These are phyloP conservation scores for Dothideomycetes sp. DNA, from an alignment of 2,329 filamentous ascomycete species.

Conservation along the genomic window DNA sequence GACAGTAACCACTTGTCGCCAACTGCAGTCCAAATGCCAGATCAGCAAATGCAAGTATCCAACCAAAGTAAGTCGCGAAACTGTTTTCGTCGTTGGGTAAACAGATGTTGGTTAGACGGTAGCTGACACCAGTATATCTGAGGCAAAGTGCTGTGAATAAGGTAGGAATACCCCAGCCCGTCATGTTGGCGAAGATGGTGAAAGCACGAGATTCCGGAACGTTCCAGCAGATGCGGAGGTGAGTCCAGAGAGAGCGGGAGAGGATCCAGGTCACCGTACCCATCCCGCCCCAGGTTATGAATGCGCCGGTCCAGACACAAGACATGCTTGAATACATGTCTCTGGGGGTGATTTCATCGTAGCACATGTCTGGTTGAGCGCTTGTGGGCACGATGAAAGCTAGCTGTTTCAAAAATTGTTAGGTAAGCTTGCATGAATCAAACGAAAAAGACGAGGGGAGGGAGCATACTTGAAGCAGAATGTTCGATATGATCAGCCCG, in stretches of 20 bases:
- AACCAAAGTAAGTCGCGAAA: constrained; percentile 30
- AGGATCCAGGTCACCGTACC: constrained; percentile 62
- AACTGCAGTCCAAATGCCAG: constrained; percentile 25
- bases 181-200: constrained; percentile 21
- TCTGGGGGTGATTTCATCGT: constrained; percentile 73
- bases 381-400: constrained; percentile 75
- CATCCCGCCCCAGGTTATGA: constrained; percentile 72
- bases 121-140: constrained; percentile 25
- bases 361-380: constrained; percentile 63
- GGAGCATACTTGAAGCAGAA: constrained; percentile 63
- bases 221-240: constrained; percentile 28
- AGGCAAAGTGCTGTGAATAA: constrained; percentile 22
- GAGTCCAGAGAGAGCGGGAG: constrained; percentile 27
- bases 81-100: constrained; percentile 27
- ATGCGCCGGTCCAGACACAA: constrained; percentile 70
- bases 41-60: constrained; percentile 27
- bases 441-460: neutral
- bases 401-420: constrained; percentile 52
- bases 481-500: constrained; percentile 60
- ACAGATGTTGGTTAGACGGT: constrained; percentile 27
- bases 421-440: too few relatives aligned
- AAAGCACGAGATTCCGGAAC: constrained; percentile 22
- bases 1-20: constrained; percentile 27
- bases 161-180: constrained; percentile 23
- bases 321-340: constrained; percentile 66